phyloP scores from a whole-genome alignment of 306 rosid species.

The Inga oerstediana region DNA sequence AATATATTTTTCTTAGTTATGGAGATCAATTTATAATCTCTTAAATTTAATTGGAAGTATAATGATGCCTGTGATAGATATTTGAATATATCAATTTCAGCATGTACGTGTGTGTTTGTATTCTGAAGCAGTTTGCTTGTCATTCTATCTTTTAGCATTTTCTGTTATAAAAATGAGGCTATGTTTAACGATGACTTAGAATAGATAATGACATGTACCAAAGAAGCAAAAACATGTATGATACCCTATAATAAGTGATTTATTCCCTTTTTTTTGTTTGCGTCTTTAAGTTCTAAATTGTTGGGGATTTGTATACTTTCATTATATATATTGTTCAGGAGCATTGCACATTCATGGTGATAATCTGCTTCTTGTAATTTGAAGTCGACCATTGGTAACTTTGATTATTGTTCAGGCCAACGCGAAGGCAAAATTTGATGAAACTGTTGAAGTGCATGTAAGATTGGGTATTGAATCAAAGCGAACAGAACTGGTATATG shows the following conservation, averaged over 20 bases:
- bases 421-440: constrained; percentile 76
- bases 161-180: neutral
- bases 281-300: neutral
- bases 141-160: neutral
- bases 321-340: constrained; percentile 9
- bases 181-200: neutral
- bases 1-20: neutral
- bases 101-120: neutral
- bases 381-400: constrained; percentile 24
- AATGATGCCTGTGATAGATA: neutral
- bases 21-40: neutral
- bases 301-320: neutral
- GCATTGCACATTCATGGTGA: neutral
- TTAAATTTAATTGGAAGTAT: neutral
- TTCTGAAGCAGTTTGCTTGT: neutral
- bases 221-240: neutral
- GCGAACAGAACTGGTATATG: constrained; percentile 74
- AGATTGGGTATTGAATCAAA: constrained; percentile 83
- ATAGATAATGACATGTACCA: neutral
- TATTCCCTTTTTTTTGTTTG: neutral
- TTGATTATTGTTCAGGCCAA: constrained; percentile 68
- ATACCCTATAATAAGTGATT: neutral
- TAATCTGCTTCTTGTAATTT: neutral
- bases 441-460: constrained; percentile 91
- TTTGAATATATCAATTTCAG: neutral